Percentiles rank a stretch among this genome's conserved stretches.
Conservation (phyloP, 345 rosid species). For the Moringa oleifera region DNA sequence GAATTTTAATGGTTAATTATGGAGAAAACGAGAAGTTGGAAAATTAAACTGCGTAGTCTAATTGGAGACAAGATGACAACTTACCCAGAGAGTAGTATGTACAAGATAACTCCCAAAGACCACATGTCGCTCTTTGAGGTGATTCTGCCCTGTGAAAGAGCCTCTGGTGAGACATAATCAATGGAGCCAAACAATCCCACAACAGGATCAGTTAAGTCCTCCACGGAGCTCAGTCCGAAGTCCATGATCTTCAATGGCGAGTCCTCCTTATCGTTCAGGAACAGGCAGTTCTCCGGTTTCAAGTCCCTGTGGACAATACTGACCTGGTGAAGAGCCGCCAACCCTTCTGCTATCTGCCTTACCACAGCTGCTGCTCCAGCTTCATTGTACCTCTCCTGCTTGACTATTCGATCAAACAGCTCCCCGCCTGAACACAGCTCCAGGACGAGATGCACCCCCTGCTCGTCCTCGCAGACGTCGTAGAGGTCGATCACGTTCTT, state of each 20-base stretch:
- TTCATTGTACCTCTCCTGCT: slow-evolving; percentile 36
- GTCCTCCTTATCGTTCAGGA: slow-evolving; percentile 37
- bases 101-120: slow-evolving; percentile 62
- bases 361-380: slow-evolving; percentile 45
- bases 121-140: slow-evolving; percentile 57
- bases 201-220: slow-evolving; percentile 57
- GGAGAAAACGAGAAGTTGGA: too few relatives aligned
- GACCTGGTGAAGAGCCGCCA: slow-evolving; percentile 42
- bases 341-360: slow-evolving; percentile 49
- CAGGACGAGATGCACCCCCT: slow-evolving; percentile 53
- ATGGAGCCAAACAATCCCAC: slow-evolving; percentile 67
- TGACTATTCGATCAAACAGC: slow-evolving; percentile 54
- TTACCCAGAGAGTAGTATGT: slow-evolving; percentile 59
- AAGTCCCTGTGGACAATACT: slow-evolving; percentile 61
- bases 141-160: slow-evolving; percentile 53
- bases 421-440: slow-evolving; percentile 66
- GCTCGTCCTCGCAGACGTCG: slow-evolving; percentile 58
- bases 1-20: too few relatives aligned
- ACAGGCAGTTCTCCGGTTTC: slow-evolving; percentile 65
- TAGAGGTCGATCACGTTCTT: slow-evolving; percentile 54
- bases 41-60: too few relatives aligned
- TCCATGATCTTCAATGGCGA: slow-evolving; percentile 70
- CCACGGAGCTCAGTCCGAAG: slow-evolving; percentile 64
- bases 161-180: slow-evolving; percentile 65
- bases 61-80: not conserved